Evolutionary conservation across 352 stramenopile genomes (phyloP), one percentile per base, ranked within the genome.

Genomic region (Plasmopara halstedii): DNA sequence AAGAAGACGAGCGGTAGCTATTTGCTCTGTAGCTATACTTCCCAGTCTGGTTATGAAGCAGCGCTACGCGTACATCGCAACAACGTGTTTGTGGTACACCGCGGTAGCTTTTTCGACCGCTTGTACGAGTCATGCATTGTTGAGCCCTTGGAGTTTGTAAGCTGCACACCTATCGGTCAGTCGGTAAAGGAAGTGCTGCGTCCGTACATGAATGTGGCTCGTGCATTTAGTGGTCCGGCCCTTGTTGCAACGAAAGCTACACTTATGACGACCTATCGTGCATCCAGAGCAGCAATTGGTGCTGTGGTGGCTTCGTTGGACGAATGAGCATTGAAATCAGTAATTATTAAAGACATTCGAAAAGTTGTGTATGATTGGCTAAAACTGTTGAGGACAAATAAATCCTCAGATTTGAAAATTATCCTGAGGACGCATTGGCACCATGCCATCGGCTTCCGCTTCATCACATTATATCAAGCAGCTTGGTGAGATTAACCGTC

Each of bases 1-100:
- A 88, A 90, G 67, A 85, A 82, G 56, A 85, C 79, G 39, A 90
- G 75, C 35, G 79, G 79, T 37, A 85, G 66, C 49, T 88, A 82
- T 39, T 23, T 90, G 48, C 63, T 88, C n/a, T 88, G 79, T 46
- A 67, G 54, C 33, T 88, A 90, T 53, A 53, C 59, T 36, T 87
- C 75, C 34, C 70, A 64, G 37, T 83, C 73, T 27, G 71, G 73
- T 27, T 90, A 85, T 42, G 64, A 84, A 34, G 79, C 55, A 7
- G 39, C 54, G 19, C 41, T 90, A 31, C 76, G 76, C 3, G 58
- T 87, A 46, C 79, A 90, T 45, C 75, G 79, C 39, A 87, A 90
- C 56, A 82, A 68, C 20, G 76, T 90, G 11, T 90, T 87, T 47
- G 79, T 90, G 27, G 58, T 64, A 36, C 76, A 90, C 42, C 75